Percentiles rank a stretch among this genome's conserved stretches.
phyloP scores from a whole-genome alignment of 768 basidiomycete genomes.

The Rhodotorula kratochvilovae region DNA sequence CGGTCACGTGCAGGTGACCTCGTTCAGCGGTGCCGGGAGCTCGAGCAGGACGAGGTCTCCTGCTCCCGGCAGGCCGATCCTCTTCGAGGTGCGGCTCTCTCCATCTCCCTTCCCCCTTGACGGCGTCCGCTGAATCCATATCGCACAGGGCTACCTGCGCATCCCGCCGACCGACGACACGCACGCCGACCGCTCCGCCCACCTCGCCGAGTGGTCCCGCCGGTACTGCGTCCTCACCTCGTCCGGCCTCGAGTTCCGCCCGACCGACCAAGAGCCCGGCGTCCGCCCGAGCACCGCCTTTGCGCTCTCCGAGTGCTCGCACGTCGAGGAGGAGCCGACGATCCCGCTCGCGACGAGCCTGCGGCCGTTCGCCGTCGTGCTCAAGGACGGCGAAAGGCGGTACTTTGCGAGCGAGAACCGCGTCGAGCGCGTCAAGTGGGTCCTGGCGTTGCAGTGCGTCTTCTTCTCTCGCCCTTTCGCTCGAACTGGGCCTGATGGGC shows the following conservation, averaged over 20 bases:
- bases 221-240: constrained; percentile 27
- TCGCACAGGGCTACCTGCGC: background rate
- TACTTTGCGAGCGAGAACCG: background rate
- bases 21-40: too few relatives aligned
- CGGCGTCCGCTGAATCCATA: too few relatives aligned
- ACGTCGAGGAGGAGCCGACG: background rate
- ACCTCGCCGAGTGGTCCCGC: too few relatives aligned
- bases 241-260: constrained; percentile 24
- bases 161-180: background rate
- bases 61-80: background rate
- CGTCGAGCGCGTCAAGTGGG: constrained; percentile 14
- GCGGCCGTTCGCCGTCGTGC: constrained; percentile 6
- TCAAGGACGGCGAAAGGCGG: constrained; percentile 4
- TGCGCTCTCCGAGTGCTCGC: background rate
- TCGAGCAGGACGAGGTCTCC: background rate
- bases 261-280: constrained; percentile 17
- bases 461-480: too few relatives aligned
- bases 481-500: background rate
- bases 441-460: constrained; percentile 19
- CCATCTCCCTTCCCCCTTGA: too few relatives aligned
- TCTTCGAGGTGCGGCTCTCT: background rate
- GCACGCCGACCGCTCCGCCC: too few relatives aligned
- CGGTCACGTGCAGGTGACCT: background rate
- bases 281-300: background rate
- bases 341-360: too few relatives aligned